Evolutionary conservation across 2,329 filamentous ascomycete genomes (phyloP).

Genomic region (Claviceps humidiphila): DNA sequence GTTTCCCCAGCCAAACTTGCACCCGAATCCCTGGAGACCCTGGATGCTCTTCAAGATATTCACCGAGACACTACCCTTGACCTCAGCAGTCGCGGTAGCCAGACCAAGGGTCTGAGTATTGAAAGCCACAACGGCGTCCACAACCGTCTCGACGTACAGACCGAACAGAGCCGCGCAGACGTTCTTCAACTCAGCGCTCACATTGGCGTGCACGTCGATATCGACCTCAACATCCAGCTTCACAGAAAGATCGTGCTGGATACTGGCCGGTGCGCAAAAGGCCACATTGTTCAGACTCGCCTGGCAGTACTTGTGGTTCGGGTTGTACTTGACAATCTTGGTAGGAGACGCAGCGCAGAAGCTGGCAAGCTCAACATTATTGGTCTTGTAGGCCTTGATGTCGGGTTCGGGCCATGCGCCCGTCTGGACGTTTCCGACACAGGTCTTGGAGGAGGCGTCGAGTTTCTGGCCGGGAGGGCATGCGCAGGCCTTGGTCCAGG

Average conservation of each 20-base stretch:
- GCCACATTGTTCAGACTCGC: constrained; percentile 19
- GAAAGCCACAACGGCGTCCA: constrained; percentile 23
- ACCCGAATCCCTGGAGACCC: constrained; percentile 10
- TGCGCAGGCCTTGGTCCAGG: constrained; percentile 28
- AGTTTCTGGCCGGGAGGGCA: constrained; percentile 28
- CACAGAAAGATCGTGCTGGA: constrained; percentile 14
- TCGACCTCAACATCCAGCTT: constrained; percentile 11
- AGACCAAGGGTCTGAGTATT: constrained; percentile 23
- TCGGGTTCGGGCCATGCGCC: constrained; percentile 23
- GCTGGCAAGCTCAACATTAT: constrained; percentile 15
- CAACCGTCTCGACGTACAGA: constrained; percentile 19
- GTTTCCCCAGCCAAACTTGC: constrained; percentile 18
- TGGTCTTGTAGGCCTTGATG: constrained; percentile 12
- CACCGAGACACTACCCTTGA: constrained; percentile 14
- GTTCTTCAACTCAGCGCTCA: constrained; percentile 19
- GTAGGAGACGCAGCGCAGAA: constrained; percentile 23
- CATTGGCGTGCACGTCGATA: constrained; percentile 10
- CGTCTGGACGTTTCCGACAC: constrained; percentile 13
- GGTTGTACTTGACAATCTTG: constrained; percentile 22
- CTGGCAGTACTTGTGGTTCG: constrained; percentile 23
- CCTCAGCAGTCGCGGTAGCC: constrained; percentile 12
- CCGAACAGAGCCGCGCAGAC: constrained; percentile 18
- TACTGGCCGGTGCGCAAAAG: constrained; percentile 20
- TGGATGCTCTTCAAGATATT: constrained; percentile 14
- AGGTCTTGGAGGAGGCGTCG: constrained; percentile 18